Conservation (phyloP, 805 yeast species). For the Ogataea nakhonphanomensis region DNA sequence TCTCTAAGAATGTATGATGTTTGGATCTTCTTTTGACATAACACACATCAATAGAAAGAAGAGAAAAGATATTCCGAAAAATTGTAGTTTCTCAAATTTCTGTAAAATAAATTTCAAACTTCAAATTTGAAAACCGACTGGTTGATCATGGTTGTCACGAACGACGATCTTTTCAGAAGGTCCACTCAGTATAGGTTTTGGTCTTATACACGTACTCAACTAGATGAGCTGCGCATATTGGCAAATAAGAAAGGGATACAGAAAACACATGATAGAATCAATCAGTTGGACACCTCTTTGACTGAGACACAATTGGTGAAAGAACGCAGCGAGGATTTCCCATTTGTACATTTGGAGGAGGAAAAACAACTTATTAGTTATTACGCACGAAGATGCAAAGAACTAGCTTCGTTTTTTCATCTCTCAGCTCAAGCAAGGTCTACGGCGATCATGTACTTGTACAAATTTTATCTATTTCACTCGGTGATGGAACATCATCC, state of each 20-base stretch:
- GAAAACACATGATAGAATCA: slow-evolving; percentile 32
- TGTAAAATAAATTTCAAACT: not conserved
- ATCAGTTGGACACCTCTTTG: slow-evolving; percentile 11
- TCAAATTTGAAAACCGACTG: no score
- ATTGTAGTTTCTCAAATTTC: slow-evolving; percentile 4
- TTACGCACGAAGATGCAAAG: slow-evolving; percentile 69
- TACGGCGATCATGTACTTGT: slow-evolving; percentile 80
- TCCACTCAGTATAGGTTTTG: slow-evolving; percentile 82
- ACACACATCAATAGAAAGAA: slow-evolving; percentile 19
- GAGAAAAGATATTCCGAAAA: slow-evolving; percentile 18
- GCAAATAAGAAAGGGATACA: slow-evolving; percentile 55
- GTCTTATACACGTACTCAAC: slow-evolving; percentile 69
- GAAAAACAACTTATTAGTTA: slow-evolving; percentile 65
- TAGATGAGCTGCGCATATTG: slow-evolving; percentile 44
- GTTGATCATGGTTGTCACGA: slow-evolving; percentile 40
- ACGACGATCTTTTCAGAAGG: slow-evolving; percentile 84
- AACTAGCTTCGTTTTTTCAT: slow-evolving; percentile 66
- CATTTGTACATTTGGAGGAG: slow-evolving; percentile 61
- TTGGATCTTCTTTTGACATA: slow-evolving; percentile 22
- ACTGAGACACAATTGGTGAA: slow-evolving; percentile 20
- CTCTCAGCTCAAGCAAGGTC: slow-evolving; percentile 87
- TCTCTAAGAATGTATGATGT: slow-evolving; percentile 19
- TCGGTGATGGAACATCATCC: slow-evolving; percentile 90
- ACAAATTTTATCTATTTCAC: slow-evolving; percentile 73
- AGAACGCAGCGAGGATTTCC: slow-evolving; percentile 25